Conservation (phyloP, 78 protist species). For the Blattamonas nauphoetae region DNA sequence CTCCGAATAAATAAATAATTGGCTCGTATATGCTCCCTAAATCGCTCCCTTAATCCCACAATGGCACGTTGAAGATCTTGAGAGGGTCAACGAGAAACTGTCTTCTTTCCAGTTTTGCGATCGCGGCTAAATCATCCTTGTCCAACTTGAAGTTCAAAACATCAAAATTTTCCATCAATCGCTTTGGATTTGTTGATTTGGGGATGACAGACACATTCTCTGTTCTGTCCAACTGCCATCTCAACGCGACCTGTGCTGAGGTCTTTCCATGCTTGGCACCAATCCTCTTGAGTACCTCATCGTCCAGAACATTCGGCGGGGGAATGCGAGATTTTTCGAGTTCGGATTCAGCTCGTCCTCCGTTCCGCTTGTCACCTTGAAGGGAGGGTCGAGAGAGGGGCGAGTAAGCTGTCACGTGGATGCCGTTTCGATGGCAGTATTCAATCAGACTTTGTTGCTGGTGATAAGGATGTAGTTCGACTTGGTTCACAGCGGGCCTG, state of each 20-base stretch:
- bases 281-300: neutral
- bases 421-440: neutral
- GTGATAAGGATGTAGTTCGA: neutral
- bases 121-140: neutral
- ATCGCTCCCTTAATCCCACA: too few species aligned
- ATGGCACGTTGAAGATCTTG: too few species aligned
- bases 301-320: neutral
- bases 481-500: neutral
- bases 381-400: neutral
- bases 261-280: neutral
- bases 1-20: too few species aligned
- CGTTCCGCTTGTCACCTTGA: too few species aligned
- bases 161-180: neutral
- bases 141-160: neutral
- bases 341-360: neutral
- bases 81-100: too few species aligned
- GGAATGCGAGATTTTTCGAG: too few species aligned
- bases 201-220: neutral
- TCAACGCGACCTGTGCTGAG: slow-evolving; percentile 10
- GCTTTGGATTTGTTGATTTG: neutral
- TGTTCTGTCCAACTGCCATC: too few species aligned
- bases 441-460: neutral
- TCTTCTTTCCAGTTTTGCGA: too few species aligned
- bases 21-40: too few species aligned
- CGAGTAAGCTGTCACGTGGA: neutral